These are phyloP conservation scores for Przewalskia tangutica DNA, from an alignment of 257 asterid species.

Conservation along the genomic window DNA sequence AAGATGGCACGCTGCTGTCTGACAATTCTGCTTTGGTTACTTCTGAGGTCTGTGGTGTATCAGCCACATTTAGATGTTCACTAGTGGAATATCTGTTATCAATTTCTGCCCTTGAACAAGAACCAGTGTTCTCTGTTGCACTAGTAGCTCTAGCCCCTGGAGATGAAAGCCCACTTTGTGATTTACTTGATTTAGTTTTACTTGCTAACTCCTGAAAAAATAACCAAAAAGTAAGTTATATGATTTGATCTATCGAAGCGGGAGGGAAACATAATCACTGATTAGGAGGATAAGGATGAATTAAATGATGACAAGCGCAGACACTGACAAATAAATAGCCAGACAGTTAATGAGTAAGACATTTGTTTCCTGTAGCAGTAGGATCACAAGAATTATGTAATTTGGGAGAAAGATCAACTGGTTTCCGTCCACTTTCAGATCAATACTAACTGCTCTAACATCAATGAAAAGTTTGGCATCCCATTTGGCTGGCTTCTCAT, in stretches of 20 bases:
- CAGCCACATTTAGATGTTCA: conserved; percentile 3
- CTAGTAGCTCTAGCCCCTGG: conserved; percentile 14
- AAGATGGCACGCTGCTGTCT: conserved; percentile 33
- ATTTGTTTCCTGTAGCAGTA: not conserved
- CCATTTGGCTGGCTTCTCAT: not conserved
- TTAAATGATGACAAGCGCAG: not conserved
- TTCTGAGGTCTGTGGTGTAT: conserved; percentile 20
- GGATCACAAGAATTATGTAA: not conserved
- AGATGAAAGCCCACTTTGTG: conserved; percentile 16
- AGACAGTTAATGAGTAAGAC: not conserved
- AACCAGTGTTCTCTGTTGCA: not conserved
- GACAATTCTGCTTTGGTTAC: conserved; percentile 28
- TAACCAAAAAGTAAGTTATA: not conserved
- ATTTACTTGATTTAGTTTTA: conserved; percentile 21
- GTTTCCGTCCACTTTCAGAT: not conserved
- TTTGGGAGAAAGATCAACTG: not conserved
- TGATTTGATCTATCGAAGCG: not conserved
- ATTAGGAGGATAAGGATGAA: not conserved
- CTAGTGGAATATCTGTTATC: not conserved
- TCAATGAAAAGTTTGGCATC: not conserved
- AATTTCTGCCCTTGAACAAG: conserved; percentile 11
- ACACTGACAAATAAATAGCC: not conserved
- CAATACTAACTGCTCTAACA: not conserved
- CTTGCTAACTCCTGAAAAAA: conserved; percentile 23
- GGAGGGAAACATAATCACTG: not conserved